Percentiles rank a stretch among this genome's conserved stretches.
These are phyloP conservation scores for Nadsonia commutata DNA, from an alignment of 1,139 yeast genomes.

Conservation along the genomic window DNA sequence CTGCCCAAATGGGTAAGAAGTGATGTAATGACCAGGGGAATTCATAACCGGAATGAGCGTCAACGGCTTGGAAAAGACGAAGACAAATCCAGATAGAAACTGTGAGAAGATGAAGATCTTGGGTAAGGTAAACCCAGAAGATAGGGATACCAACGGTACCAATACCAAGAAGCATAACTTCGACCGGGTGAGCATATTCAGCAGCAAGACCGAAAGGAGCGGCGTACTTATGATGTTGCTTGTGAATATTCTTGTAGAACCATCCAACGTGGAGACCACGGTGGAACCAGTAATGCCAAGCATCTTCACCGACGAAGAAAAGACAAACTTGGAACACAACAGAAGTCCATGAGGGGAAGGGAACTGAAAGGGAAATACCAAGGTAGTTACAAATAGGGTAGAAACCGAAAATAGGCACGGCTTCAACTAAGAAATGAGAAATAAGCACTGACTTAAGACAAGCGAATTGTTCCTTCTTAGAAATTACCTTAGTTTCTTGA, in stretches of 20 bases:
- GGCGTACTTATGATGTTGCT: constrained; percentile 92
- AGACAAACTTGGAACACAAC: constrained; percentile 51
- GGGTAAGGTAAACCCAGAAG: constrained; percentile 47
- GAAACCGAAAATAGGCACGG: constrained; percentile 90
- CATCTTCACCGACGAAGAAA: constrained; percentile 76
- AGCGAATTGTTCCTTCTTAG: constrained; percentile 76
- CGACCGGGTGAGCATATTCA: constrained; percentile 92
- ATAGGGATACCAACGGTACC: constrained; percentile 94
- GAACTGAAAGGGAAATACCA: constrained; percentile 67
- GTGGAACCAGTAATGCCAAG: constrained; percentile 95
- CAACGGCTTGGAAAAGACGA: constrained; percentile 86
- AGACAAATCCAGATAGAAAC: constrained; percentile 72
- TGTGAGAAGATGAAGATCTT: constrained; percentile 67
- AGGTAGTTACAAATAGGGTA: constrained; percentile 72
- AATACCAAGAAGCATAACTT: constrained; percentile 71
- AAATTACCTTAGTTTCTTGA: constrained; percentile 66
- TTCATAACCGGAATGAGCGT: constrained; percentile 93
- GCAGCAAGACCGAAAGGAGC: constrained; percentile 96
- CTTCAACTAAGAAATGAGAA: constrained; percentile 83
- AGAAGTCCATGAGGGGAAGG: constrained; percentile 55
- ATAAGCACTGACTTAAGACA: constrained; percentile 72
- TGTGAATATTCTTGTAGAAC: constrained; percentile 81
- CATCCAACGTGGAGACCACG: constrained; percentile 74
- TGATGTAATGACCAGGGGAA: constrained; percentile 93
- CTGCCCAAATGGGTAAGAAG: constrained; percentile 91